These are phyloP conservation scores for Rutstroemia sp. DNA, from an alignment of 2,329 filamentous ascomycete species.

Conservation along the genomic window DNA sequence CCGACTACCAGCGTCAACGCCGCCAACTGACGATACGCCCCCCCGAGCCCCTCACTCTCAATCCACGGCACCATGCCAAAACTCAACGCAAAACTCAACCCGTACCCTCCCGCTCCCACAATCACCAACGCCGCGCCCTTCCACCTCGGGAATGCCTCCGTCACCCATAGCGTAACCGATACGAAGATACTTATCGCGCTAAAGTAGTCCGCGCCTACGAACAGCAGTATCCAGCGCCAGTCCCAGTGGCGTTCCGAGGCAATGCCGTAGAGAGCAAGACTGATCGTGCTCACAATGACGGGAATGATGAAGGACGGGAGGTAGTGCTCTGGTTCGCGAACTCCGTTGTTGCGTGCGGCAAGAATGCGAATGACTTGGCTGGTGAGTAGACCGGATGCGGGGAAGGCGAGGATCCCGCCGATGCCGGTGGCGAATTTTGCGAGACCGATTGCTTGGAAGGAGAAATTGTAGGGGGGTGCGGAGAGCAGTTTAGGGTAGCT, in stretches of 20 bases:
- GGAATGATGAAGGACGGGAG: slow-evolving; percentile 16
- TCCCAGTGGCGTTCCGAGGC: slow-evolving; percentile 7
- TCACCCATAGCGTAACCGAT: slow-evolving; percentile 14
- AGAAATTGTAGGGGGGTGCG: slow-evolving; percentile 13
- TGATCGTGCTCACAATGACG: slow-evolving; percentile 7
- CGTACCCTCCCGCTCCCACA: slow-evolving; percentile 13
- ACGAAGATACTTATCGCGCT: slow-evolving; percentile 9
- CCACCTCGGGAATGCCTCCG: slow-evolving; percentile 18
- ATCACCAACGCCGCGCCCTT: slow-evolving; percentile 12
- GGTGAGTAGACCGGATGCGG: slow-evolving; percentile 5
- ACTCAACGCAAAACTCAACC: slow-evolving; percentile 14
- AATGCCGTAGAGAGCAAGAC: slow-evolving; percentile 11
- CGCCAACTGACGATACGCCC: slow-evolving; percentile 11
- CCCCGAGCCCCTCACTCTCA: slow-evolving; percentile 4
- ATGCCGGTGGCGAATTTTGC: slow-evolving; percentile 6
- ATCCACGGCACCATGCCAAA: slow-evolving; percentile 14
- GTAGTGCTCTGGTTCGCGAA: slow-evolving; percentile 17
- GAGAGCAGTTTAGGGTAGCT: slow-evolving; percentile 8
- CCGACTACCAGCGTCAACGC: slow-evolving; percentile 9
- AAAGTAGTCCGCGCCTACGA: slow-evolving; percentile 12
- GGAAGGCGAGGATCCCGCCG: slow-evolving; percentile 10
- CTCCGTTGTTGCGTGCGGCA: slow-evolving; percentile 10
- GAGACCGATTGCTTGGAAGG: slow-evolving; percentile 6
- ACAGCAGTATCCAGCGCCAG: slow-evolving; percentile 6
- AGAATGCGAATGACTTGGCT: not conserved